Conservation (phyloP, 805 yeast genomes). For the Myxozyma udenii region DNA sequence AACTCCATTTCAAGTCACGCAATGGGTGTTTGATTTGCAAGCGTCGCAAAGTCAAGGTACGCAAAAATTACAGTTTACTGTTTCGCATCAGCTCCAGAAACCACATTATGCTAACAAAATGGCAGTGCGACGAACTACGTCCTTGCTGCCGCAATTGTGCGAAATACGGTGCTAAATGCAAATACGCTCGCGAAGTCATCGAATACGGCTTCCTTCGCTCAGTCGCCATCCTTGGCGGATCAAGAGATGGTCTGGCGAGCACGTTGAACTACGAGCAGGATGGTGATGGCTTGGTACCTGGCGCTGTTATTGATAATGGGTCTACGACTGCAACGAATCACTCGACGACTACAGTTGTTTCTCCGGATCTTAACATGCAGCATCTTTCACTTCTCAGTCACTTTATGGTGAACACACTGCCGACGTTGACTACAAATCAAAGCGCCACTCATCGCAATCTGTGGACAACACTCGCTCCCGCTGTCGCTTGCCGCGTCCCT, state of each 20-base stretch:
- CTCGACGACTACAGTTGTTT: not conserved
- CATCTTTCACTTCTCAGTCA: slow-evolving; percentile 11
- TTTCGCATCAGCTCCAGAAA: no score
- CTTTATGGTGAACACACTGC: slow-evolving; percentile 9
- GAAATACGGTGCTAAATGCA: slow-evolving; percentile 13
- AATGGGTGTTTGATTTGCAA: slow-evolving; percentile 19
- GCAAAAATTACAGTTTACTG: no score
- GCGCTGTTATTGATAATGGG: no score
- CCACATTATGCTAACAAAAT: no score
- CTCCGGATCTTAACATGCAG: slow-evolving; percentile 14
- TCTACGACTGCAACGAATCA: no score
- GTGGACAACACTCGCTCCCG: slow-evolving; percentile 10
- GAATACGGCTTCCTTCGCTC: no score
- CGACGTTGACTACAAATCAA: slow-evolving; percentile 3
- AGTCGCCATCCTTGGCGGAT: no score
- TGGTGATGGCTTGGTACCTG: no score
- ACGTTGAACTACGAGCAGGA: not conserved
- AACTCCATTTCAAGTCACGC: slow-evolving; percentile 13
- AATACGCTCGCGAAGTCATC: slow-evolving; percentile 9
- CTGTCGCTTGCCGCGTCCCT: slow-evolving; percentile 10
- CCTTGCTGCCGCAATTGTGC: slow-evolving; percentile 17
- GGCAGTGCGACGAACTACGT: slow-evolving; percentile 19
- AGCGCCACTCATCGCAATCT: slow-evolving; percentile 2
- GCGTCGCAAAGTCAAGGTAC: slow-evolving; percentile 18
- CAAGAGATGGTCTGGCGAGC: not conserved